These are phyloP conservation scores for Leccinum variicolor DNA, from an alignment of 768 basidiomycete genomes.

Conservation along the genomic window DNA sequence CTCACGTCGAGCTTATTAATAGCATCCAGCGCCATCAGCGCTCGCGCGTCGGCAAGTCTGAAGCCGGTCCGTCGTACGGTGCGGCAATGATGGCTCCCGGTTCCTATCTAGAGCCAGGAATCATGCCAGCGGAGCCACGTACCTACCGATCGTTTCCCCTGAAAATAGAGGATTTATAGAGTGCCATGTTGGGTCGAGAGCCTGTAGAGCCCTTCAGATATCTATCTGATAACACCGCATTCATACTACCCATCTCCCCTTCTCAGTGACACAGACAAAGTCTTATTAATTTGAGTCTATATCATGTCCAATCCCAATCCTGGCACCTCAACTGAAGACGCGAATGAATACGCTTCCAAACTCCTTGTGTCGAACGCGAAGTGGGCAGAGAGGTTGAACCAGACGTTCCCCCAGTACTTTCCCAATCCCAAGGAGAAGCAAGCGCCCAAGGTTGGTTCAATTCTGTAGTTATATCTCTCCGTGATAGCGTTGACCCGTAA, in stretches of 20 bases:
- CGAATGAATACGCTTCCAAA: neutral
- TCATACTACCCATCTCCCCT: neutral
- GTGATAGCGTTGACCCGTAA: neutral
- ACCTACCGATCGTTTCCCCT: too few relatives aligned
- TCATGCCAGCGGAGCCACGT: too few relatives aligned
- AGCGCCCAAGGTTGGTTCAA: constrained; percentile 17
- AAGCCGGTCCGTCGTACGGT: neutral
- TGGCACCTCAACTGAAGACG: too few relatives aligned
- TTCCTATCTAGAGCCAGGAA: neutral
- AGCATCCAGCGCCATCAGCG: neutral
- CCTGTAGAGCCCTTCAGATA: neutral
- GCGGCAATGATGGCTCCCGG: too few relatives aligned
- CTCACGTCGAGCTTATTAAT: too few relatives aligned
- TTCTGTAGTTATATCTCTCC: neutral
- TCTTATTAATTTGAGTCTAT: neutral
- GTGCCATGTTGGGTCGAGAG: neutral
- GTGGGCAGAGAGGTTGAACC: constrained; percentile 23
- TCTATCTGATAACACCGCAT: neutral
- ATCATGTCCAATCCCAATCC: too few relatives aligned
- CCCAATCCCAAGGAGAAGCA: constrained; percentile 9
- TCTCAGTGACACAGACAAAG: neutral
- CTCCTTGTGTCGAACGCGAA: constrained; percentile 6
- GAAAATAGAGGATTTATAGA: too few relatives aligned
- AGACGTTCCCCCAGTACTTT: constrained; percentile 20
- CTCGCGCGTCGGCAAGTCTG: too few relatives aligned